Evolutionary conservation across 2,329 filamentous ascomycete species (phyloP).

Genomic region (Pseudofabraea citricarpa): DNA sequence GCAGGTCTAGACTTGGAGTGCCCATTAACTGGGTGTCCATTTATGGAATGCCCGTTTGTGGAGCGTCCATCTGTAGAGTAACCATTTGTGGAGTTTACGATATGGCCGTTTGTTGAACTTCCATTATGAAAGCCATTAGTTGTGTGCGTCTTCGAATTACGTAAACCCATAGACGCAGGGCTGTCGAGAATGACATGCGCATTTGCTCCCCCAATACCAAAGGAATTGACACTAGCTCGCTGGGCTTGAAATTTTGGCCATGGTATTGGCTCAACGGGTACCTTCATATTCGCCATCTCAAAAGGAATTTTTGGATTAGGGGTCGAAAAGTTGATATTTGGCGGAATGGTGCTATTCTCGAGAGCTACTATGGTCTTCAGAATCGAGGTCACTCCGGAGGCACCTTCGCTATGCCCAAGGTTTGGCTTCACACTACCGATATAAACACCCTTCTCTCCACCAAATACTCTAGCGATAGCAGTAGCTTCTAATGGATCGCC

Average conservation of each 20-base stretch:
- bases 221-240: conserved; percentile 8
- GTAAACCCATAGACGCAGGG: neutral
- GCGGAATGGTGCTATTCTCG: conserved; percentile 28
- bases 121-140: neutral
- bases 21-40: conserved; percentile 23
- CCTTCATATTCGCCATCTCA: conserved; percentile 1
- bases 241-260: conserved; percentile 6
- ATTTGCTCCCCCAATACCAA: conserved; percentile 17
- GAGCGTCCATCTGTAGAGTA: neutral
- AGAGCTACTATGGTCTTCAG: conserved; percentile 5
- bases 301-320: conserved; percentile 20
- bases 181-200: conserved; percentile 16
- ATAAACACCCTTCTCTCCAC: conserved; percentile 1
- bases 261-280: neutral
- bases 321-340: neutral
- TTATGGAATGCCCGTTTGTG: conserved; percentile 8
- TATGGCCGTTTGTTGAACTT: neutral
- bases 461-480: conserved; percentile 5
- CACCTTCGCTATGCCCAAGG: conserved; percentile 16
- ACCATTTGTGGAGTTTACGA: neutral
- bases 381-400: conserved; percentile 1
- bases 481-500: conserved; percentile 15
- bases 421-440: conserved; percentile 14
- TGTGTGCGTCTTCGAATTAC: neutral
- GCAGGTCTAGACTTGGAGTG: neutral